These are phyloP conservation scores for Talaromyces proteolyticus DNA, from an alignment of 495 filamentous ascomycete genomes.

Conservation along the genomic window DNA sequence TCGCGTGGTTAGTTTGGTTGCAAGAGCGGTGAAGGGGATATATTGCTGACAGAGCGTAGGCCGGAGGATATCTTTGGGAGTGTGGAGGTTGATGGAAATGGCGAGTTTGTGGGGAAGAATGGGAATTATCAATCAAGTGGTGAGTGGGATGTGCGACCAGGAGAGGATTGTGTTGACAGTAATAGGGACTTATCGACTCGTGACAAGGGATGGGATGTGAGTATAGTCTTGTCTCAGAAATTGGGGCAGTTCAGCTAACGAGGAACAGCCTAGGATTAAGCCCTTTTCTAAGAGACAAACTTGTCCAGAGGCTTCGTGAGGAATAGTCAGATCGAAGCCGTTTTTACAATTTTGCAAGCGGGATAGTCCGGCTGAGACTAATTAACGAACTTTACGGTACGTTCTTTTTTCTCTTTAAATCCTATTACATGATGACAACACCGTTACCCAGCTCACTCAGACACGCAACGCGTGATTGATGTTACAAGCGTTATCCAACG, in stretches of 20 bases:
- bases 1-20: slow-evolving; percentile 56
- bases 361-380: not conserved
- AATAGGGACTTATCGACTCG: slow-evolving; percentile 45
- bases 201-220: slow-evolving; percentile 59
- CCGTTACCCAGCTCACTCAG: slow-evolving; percentile 10
- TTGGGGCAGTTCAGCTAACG: too few relatives aligned
- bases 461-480: slow-evolving; percentile 8
- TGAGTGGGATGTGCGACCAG: slow-evolving; percentile 20
- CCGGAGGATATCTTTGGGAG: slow-evolving; percentile 93
- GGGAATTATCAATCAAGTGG: slow-evolving; percentile 57
- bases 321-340: too few relatives aligned
- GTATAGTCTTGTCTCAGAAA: too few relatives aligned
- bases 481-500: slow-evolving; percentile 7
- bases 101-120: slow-evolving; percentile 58
- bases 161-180: slow-evolving; percentile 8
- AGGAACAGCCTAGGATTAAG: slow-evolving; percentile 46
- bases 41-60: slow-evolving; percentile 19
- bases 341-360: too few relatives aligned
- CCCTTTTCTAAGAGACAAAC: slow-evolving; percentile 49
- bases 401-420: not conserved
- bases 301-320: slow-evolving; percentile 42
- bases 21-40: not conserved
- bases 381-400: not conserved
- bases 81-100: slow-evolving; percentile 72
- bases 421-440: slow-evolving; percentile 7